Evolutionary conservation across 345 rosid species (phyloP), one percentile per base, ranked within the genome.

Genomic region (Microcos paniculata): DNA sequence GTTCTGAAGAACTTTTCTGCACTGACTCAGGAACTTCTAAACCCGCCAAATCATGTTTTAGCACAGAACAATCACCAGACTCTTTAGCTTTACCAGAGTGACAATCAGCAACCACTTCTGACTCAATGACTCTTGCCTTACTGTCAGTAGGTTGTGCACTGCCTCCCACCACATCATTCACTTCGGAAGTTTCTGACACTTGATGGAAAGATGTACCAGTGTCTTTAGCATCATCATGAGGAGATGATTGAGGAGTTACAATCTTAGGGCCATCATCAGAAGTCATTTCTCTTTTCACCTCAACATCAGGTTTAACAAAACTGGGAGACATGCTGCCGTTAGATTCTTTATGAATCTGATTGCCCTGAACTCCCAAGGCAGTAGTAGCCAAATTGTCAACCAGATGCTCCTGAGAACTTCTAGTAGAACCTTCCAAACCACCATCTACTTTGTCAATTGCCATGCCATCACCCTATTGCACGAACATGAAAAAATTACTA

Each of bases 31-130:
- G 56, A 72, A 75, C 75, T 81, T 82, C 88, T 30, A 82, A 78
- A 45, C 72, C 78, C 53, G 80, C 82, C 62, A 64, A 14, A 70
- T 91, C 86, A 75, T 38, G 75, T 87, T 84, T 85, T 46, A 49
- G 61, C 51, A 71, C 81, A 59, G 62, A 65, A 67, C 73, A 56
- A 31, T 73, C 78, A 66, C 65, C 78, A 59, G 67, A 33, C 75
- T 84, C 86, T 76, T 62, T 65, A 61, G 64, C 69, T 81, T 76
- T 85, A 74, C 81, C 85, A 74, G 62, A 70, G 71, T 56, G 76
- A 76, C 75, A 80, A 65, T 74, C 80, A 83, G 75, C 74, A 64
- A 80, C 74, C 62, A 78, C 87, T 84, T 84, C 97, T 64, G 84
- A 75, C 38, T 75, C 87, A 81, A 65, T 72, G 75, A 79, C 83